Conservation (phyloP, 2,329 filamentous ascomycete genomes). For the Leptosphaerulina australis region DNA sequence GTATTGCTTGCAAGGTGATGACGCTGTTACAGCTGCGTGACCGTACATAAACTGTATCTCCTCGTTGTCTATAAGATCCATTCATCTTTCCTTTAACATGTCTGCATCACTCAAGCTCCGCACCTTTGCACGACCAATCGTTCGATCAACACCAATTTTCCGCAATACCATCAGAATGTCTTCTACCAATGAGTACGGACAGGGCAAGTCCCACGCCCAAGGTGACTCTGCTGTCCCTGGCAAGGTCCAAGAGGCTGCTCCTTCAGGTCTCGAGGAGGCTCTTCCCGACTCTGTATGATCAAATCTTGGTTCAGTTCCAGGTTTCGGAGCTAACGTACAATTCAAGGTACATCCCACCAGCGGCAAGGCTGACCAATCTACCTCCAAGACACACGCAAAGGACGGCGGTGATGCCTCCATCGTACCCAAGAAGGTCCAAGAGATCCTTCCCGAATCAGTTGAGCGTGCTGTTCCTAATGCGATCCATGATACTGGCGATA, state of each 20-base stretch:
- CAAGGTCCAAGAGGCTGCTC: slow-evolving; percentile 48
- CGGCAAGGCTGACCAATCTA: slow-evolving; percentile 41
- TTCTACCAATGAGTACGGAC: slow-evolving; percentile 45
- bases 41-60: slow-evolving; percentile 12
- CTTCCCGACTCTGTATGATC: slow-evolving; percentile 46
- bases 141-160: slow-evolving; percentile 22
- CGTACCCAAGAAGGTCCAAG: slow-evolving; percentile 53
- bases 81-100: slow-evolving; percentile 21
- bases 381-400: slow-evolving; percentile 48
- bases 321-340: background rate
- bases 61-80: slow-evolving; percentile 13
- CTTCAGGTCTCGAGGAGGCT: slow-evolving; percentile 48
- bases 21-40: slow-evolving; percentile 5
- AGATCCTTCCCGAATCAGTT: slow-evolving; percentile 53
- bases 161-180: slow-evolving; percentile 32
- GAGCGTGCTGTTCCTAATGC: slow-evolving; percentile 53
- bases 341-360: slow-evolving; percentile 48
- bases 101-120: slow-evolving; percentile 28
- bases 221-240: slow-evolving; percentile 50
- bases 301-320: no score
- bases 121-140: slow-evolving; percentile 25
- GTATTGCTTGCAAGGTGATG: background rate
- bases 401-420: slow-evolving; percentile 46
- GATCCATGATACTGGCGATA: slow-evolving; percentile 51
- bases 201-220: slow-evolving; percentile 52